Evolutionary conservation across 805 yeast species (phyloP), one percentile per base, ranked within the genome.

Genomic region (Metschnikowia santaceciliae): DNA sequence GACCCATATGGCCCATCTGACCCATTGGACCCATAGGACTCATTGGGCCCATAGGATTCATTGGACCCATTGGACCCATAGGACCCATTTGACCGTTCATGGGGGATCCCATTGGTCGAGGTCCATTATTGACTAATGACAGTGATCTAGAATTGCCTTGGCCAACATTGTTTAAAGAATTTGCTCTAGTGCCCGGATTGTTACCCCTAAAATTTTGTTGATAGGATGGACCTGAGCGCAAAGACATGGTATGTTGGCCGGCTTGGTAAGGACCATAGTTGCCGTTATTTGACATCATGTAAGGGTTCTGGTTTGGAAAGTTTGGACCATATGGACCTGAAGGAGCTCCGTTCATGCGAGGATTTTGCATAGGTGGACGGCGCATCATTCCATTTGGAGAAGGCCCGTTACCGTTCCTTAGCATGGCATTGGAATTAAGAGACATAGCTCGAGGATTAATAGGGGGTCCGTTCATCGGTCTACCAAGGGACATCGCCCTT

Each of bases 381-480:
- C 47, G 39, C 41, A 44, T 44, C 39, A 34, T 34, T 20, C 41
- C 47, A 35, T n/a, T n/a, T 22, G 40, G 40, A 23, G 11, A 40
- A 6, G 47, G 47, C 14, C 34, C 40, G 14, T 44, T 44, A 11
- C 41, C 46, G 32, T 32, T 42, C 37, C 53, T 35, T 14, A 51
- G 36, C 43, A 49, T 37, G 61, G 62, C 57, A 40, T 57, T 55
- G 20, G 67, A 56, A 42, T 57, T 59, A 32, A 76, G 57, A 1
- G 81, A 77, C 81, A 75, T 76, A 4, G 81, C 66, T 36, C 80
- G 63, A 6, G 53, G 48, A 35, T 50, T 50, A 4, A 23, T 32
- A 2, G 50, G 43, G 13, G 78, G 76, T 36, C 70, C 76, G 30
- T 45, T 44, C 19, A 46, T 17, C 17, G 55, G 50, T 37, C 49